Conservation (phyloP, 306 rosid genomes). For the Glycine soja region DNA sequence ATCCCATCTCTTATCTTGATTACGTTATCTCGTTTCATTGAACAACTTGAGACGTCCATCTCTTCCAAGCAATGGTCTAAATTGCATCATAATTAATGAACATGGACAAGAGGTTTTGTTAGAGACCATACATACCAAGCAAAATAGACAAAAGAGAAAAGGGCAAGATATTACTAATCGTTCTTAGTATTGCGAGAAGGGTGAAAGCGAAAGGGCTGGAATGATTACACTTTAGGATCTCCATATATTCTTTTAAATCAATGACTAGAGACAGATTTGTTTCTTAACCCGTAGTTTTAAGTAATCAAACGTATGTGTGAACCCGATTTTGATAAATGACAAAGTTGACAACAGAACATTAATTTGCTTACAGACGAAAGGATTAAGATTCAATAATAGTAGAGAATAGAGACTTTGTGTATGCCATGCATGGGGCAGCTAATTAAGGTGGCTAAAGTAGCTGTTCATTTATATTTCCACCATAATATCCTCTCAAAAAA, state of each 20-base stretch:
- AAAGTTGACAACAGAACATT: background rate
- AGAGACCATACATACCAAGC: background rate
- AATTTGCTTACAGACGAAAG: background rate
- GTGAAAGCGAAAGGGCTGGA: constrained; percentile 32
- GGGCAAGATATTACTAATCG: background rate
- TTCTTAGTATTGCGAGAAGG: background rate
- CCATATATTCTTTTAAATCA: background rate
- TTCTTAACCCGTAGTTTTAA: background rate
- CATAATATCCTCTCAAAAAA: too few species aligned
- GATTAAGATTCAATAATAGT: background rate
- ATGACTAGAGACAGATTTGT: background rate
- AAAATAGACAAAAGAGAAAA: background rate
- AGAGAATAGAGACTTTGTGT: background rate
- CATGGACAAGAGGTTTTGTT: constrained; percentile 4
- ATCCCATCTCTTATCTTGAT: background rate
- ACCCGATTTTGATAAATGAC: constrained; percentile 15
- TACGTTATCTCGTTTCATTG: background rate
- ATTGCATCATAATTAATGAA: background rate
- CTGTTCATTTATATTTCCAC: too few species aligned
- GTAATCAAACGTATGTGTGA: background rate
- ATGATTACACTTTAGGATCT: constrained; percentile 27
- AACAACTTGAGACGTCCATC: constrained; percentile 12
- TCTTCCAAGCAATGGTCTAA: constrained; percentile 17
- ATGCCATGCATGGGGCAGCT: background rate
- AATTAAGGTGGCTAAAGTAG: too few species aligned